Percentiles rank a stretch among this genome's conserved stretches.
Evolutionary conservation across 139 green algal species (phyloP).

Genomic region (Micractinium conductrix): DNA sequence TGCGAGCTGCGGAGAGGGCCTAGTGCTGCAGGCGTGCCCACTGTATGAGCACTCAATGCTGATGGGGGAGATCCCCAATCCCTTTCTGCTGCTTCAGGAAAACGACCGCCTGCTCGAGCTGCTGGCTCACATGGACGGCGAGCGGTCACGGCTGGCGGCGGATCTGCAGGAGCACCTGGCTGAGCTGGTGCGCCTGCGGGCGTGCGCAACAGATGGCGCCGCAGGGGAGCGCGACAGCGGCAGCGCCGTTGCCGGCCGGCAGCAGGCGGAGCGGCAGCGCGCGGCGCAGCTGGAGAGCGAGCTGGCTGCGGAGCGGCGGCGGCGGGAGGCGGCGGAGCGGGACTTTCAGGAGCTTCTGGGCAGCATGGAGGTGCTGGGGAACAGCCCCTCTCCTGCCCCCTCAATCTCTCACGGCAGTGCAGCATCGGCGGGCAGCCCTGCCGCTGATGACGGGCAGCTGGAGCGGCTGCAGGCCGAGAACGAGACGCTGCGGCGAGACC

Average conservation of each 20-base stretch:
- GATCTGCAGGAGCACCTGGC: neutral
- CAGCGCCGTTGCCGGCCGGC: neutral
- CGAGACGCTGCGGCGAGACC: neutral
- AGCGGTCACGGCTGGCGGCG: neutral
- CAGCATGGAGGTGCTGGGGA: conserved; percentile 21
- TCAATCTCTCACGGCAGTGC: neutral
- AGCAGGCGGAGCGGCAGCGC: neutral
- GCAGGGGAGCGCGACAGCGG: neutral
- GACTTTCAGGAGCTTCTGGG: conserved; percentile 30
- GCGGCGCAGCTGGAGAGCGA: conserved; percentile 36
- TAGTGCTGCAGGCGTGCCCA: neutral
- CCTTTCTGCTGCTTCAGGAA: conserved; percentile 15
- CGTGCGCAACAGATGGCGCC: neutral
- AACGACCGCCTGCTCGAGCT: conserved; percentile 32
- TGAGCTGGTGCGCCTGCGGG: neutral
- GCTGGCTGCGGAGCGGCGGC: conserved; percentile 8
- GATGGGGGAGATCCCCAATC: neutral
- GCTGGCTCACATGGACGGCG: conserved; percentile 30
- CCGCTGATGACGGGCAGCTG: neutral
- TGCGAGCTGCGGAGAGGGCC: neutral
- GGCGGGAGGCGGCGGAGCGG: conserved; percentile 17
- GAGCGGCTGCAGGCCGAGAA: conserved; percentile 20
- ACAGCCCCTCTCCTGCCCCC: neutral
- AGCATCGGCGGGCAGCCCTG: neutral
- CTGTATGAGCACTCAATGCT: neutral